These are phyloP conservation scores for Cymbopogon citratus DNA, from an alignment of 176 grass and related monocot genomes.

Conservation along the genomic window DNA sequence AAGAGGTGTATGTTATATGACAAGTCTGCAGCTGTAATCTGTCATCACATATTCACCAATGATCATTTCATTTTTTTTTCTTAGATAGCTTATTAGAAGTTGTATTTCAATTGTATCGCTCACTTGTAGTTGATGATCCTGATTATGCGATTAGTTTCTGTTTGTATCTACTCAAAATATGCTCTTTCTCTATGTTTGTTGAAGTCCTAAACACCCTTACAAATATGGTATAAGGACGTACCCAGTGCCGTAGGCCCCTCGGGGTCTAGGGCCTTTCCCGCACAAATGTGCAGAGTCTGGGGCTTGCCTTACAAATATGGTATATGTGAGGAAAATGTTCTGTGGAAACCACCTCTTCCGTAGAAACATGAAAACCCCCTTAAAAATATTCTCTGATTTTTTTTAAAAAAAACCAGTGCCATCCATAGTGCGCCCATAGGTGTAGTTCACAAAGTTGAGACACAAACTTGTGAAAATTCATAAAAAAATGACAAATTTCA, in stretches of 20 bases:
- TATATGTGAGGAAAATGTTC: background rate
- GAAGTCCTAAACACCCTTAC: background rate
- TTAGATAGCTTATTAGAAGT: slow-evolving; percentile 11
- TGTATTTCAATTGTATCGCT: background rate
- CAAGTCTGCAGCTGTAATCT: background rate
- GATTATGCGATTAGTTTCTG: background rate
- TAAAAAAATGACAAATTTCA: background rate
- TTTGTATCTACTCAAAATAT: background rate
- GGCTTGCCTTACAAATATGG: background rate
- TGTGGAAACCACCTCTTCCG: background rate
- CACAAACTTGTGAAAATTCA: background rate
- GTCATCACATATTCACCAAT: background rate
- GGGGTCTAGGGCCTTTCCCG: no score
- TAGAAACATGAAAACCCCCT: background rate
- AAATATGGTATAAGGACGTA: background rate
- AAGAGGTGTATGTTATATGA: background rate
- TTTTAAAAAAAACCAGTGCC: background rate
- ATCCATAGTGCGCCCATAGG: background rate
- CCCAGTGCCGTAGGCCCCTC: no score
- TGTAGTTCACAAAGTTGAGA: background rate
- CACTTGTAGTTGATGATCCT: background rate
- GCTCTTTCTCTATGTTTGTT: background rate
- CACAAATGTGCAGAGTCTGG: no score
- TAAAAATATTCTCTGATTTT: background rate
- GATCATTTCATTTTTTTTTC: background rate